Base-by-base conservation (phyloP, 306 rosid genomes). In the Pyrus betulifolia region DNA sequence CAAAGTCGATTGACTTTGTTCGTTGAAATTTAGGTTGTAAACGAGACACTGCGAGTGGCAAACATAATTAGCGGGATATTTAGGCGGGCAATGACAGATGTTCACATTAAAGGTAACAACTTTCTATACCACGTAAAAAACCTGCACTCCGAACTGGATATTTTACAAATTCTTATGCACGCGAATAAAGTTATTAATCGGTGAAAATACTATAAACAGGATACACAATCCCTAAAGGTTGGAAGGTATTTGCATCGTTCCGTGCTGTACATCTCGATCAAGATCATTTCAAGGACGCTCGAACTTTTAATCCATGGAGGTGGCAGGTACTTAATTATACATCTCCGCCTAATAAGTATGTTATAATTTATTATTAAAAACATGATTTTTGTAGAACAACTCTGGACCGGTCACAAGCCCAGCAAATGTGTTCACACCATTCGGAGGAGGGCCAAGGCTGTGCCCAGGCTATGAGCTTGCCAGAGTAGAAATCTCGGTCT, bases 391-490 rank as follows among this genome's bases (percentile, higher is more conserved):
- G 44, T 46, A 91, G 98, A 89, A 78, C 59, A 82, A 84, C 40
- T 70, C 89, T 0, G 96, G 90, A 65, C 72, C 86, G 55, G 18
- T 72, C 2, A 71, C 71, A 2, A 74, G 71, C 74, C 76, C 88
- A 4, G 75, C 70, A 69, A 89, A 88, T 77, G 86, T 88, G 59
- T 95, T 87, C 71, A 92, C 95, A 19, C 98, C 98, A 0, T 95
- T 95, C 51, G 98, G 98, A 62, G 98, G 98, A 61, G 98, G 98
- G 45, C 88, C 98, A 2, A 44, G 97, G 78, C 67, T 90, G 14
- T 95, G 98, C 85, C 98, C 98, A 3, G 98, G 98, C 68, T 88
- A 82, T 33, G 98, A 95, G 80, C 98, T 95, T 67, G 96, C 96
- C 10, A 87, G 98, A 80, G 98, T 92, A 6, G 91, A 89, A 21